Percentiles rank a stretch among this genome's conserved stretches.
Evolutionary conservation across 352 stramenopile genomes (phyloP).

Genomic region (Pythium brassicae): DNA sequence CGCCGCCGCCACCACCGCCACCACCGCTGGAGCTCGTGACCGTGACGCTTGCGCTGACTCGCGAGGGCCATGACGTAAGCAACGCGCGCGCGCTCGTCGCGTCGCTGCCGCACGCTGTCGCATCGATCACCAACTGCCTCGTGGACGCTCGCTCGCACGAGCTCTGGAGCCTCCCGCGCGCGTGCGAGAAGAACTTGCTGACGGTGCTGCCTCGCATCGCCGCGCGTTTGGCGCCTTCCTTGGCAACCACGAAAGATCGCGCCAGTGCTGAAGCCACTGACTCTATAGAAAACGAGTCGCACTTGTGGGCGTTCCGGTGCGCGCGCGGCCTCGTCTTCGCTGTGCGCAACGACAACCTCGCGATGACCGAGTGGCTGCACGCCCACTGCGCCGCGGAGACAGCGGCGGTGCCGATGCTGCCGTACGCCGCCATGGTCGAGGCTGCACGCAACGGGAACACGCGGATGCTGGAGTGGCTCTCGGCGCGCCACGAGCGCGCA

Average conservation of each 20-base stretch:
- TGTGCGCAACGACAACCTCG: background rate
- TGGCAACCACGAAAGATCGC: no score
- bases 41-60: background rate
- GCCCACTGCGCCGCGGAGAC: slow-evolving; percentile 1
- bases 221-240: background rate
- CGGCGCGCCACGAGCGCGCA: background rate
- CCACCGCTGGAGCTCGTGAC: slow-evolving; percentile 1
- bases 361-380: slow-evolving; percentile 1
- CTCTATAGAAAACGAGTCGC: no score
- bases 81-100: background rate
- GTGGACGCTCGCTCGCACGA: background rate
- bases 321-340: background rate
- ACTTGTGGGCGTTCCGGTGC: background rate
- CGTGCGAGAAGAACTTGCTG: background rate
- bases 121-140: no score
- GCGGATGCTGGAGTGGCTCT: slow-evolving; percentile 1
- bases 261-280: no score
- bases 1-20: background rate
- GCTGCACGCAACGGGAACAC: background rate
- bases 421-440: background rate
- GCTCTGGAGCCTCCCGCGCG: no score
- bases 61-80: background rate
- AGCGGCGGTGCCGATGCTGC: background rate
- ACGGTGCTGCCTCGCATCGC: background rate
- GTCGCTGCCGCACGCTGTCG: no score